A percentile compares a stretch with the other conserved stretches of the same genome.
phyloP scores from a whole-genome alignment of 306 rosid genomes.

The Corylus heterophylla region DNA sequence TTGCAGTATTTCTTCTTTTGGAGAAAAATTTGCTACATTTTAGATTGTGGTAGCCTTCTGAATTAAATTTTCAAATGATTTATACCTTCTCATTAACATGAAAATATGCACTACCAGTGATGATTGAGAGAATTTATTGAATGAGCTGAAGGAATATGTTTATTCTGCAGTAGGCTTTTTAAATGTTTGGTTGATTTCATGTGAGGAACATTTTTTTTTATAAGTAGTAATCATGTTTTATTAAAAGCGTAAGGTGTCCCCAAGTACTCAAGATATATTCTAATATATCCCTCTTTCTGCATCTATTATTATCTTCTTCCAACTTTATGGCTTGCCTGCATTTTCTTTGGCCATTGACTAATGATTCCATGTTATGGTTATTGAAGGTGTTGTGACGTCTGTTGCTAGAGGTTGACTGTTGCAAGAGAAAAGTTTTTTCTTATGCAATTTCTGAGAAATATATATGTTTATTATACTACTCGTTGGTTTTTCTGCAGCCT shows the following conservation, averaged over 20 bases:
- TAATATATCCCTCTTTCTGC: neutral
- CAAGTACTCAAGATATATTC: too few relatives aligned
- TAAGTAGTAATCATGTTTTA: too few relatives aligned
- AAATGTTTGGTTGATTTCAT: neutral
- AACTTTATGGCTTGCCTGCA: neutral
- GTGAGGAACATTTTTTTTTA: neutral
- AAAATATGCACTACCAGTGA: neutral
- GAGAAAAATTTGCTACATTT: neutral
- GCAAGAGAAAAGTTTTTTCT: neutral
- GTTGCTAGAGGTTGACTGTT: neutral
- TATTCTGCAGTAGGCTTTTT: neutral
- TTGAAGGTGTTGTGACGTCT: neutral
- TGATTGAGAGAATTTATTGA: neutral
- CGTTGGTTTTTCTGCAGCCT: slow-evolving; percentile 60
- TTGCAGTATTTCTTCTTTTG: neutral
- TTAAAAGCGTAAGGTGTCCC: too few relatives aligned
- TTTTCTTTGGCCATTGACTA: neutral
- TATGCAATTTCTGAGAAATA: neutral
- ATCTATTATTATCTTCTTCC: neutral
- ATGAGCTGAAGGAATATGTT: neutral
- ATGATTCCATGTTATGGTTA: neutral
- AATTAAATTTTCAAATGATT: neutral
- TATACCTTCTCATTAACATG: neutral
- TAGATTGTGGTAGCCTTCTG: neutral
- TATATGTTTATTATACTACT: neutral